Conservation (phyloP, 2,329 filamentous ascomycete genomes). For the Malbranchea zuffiana region DNA sequence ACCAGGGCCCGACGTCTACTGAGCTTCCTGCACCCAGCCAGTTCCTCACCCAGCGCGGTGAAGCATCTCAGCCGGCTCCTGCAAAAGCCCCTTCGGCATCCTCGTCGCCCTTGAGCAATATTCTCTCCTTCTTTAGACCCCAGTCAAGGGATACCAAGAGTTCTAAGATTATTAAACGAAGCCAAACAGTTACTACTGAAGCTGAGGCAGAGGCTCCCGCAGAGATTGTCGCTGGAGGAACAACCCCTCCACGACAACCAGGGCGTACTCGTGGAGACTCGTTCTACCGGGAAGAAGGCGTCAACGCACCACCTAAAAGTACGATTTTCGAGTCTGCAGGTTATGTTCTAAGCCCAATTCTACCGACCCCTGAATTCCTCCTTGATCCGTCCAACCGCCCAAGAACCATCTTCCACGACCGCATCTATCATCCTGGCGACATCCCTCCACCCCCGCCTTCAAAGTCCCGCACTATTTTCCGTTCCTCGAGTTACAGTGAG, state of each 20-base stretch:
- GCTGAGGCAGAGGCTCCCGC: slow-evolving; percentile 1
- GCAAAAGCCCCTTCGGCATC: slow-evolving; percentile 4
- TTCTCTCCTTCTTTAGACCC: slow-evolving; percentile 66
- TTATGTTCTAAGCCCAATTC: slow-evolving; percentile 79
- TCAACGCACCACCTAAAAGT: slow-evolving; percentile 71
- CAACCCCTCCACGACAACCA: background rate
- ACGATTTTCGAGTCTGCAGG: slow-evolving; percentile 92
- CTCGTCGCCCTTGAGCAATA: slow-evolving; percentile 31
- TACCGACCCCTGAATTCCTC: slow-evolving; percentile 71
- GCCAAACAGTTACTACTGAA: slow-evolving; percentile 54
- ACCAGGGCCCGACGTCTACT: slow-evolving; percentile 4
- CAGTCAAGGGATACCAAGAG: slow-evolving; percentile 34
- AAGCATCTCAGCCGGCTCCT: background rate
- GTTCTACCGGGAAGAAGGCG: slow-evolving; percentile 36
- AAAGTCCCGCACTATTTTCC: slow-evolving; percentile 33
- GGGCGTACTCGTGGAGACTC: slow-evolving; percentile 41
- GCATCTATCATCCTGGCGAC: slow-evolving; percentile 85
- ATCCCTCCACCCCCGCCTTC: slow-evolving; percentile 65
- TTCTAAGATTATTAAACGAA: slow-evolving; percentile 60
- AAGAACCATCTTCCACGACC: slow-evolving; percentile 91
- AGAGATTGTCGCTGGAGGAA: background rate
- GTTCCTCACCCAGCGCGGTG: slow-evolving; percentile 13
- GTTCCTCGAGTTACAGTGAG: slow-evolving; percentile 14
- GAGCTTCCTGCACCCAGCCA: slow-evolving; percentile 14
- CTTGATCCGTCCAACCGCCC: slow-evolving; percentile 71